Base-by-base conservation (phyloP, 441 rosid species). In the Cnidoscolus chayamansa region DNA sequence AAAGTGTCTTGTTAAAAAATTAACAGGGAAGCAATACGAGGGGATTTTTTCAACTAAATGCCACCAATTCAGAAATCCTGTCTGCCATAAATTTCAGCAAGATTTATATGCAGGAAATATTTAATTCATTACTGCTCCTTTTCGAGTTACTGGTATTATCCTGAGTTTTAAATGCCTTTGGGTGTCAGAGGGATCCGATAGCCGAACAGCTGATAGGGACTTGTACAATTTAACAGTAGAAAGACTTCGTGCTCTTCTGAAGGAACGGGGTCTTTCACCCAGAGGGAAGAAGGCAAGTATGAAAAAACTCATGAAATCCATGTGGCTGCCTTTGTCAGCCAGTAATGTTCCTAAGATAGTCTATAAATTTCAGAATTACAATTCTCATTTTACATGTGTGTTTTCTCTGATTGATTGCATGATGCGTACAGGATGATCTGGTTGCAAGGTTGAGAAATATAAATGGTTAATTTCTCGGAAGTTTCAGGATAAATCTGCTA, bases 211-310 rank as follows among this genome's bases (percentile, higher is more conserved):
- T 53, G 96, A 90, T 63, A 89, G 70, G 80, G 93, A 89, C 65
- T 83, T 83, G 59, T 89, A 87, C 73, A 86, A 87, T 75, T 83
- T 89, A 77, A 95, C 97, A 0, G 97, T 92, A 10, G 98, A 95
- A 80, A 88, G 84, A 81, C 99, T 95, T 5, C 97, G 99, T 3
- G 89, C 86, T 7, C 92, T 89, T 72, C 89, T 95, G 56, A 95
- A 86, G 81, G 96, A 89, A 78, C 83, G 72, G 67, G 91, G 94
- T 58, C 94, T 95, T 79, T 85, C 98, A 72, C 72, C 81, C 20
- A 92, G 79, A 82, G 98, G 99, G 73, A 95, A 85, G 83, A 95
- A 95, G 94, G 98, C 78, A 81, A 75, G 92, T 76, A 71, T 66
- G 40, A 3, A 40, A 31, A 40, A 12, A 62, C 51, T 63, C 51